Conservation (phyloP, 2,329 filamentous ascomycete species). For the Exophiala oligosperma region DNA sequence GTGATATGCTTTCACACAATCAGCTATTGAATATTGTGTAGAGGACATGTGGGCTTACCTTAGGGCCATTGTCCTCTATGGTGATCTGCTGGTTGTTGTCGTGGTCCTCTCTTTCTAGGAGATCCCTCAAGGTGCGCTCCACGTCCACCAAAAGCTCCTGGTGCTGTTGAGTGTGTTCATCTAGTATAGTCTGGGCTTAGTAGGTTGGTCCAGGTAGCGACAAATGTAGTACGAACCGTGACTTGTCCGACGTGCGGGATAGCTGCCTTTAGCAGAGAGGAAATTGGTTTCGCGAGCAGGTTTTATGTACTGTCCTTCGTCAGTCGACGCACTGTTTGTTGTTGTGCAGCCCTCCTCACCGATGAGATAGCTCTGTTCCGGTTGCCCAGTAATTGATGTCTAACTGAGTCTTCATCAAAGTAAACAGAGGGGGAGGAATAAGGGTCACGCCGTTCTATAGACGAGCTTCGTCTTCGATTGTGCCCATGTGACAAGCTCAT, state of each 20-base stretch:
- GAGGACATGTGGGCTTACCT: conserved; percentile 53
- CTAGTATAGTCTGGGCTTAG: conserved; percentile 45
- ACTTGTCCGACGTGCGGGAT: conserved; percentile 41
- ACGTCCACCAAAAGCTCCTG: conserved; percentile 87
- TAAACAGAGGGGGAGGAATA: conserved; percentile 60
- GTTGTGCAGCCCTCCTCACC: conserved; percentile 40
- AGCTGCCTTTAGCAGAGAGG: conserved; percentile 14
- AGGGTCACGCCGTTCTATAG: conserved; percentile 49
- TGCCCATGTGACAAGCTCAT: conserved; percentile 44
- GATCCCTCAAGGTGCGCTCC: conserved; percentile 73
- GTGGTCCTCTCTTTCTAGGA: conserved; percentile 85
- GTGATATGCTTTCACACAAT: conserved; percentile 65
- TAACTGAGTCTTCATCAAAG: conserved; percentile 55
- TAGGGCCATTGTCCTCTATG: conserved; percentile 91
- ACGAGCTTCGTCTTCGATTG: conserved; percentile 42
- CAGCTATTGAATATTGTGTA: neutral
- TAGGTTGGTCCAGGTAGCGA: conserved; percentile 21
- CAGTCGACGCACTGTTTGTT: neutral
- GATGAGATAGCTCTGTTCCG: conserved; percentile 57
- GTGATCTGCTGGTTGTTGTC: conserved; percentile 96
- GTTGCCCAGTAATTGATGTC: conserved; percentile 45
- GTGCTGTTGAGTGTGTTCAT: conserved; percentile 68
- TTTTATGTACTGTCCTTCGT: conserved; percentile 25
- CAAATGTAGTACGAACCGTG: conserved; percentile 37
- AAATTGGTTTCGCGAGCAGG: conserved; percentile 14